Evolutionary conservation across 2,329 filamentous ascomycete species (phyloP), one percentile per base, ranked within the genome.

Genomic region (Fusarium beomiforme): DNA sequence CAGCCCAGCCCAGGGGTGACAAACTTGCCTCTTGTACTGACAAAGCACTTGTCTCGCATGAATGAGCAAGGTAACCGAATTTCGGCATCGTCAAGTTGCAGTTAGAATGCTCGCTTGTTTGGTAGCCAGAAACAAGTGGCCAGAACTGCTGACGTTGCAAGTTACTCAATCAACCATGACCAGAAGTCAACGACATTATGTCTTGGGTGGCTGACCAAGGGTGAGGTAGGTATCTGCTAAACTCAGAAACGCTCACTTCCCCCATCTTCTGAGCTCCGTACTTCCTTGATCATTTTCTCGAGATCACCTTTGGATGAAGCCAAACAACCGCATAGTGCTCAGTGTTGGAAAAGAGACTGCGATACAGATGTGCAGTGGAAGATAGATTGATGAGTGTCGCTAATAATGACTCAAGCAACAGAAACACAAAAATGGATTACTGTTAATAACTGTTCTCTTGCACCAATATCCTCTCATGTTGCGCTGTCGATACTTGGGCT

Each of bases 61-160:
- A 71, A 69, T 61, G n/a, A 49, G 51, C 36, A 53, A 58, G 29
- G 42, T 23, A 61, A 56, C 64, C 55, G 53, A 69, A 65, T 69
- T 55, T 69, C 64, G 64, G 64, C 33, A 62, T 53, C 31, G 44
- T 33, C 33, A 44, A 19, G 39, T 23, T 55, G 44, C 29, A 29
- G 11, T 29, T 29, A 46, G 24, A 12, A 47, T 47, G 21, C 37
- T 42, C 29, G 31, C 37, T 58, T 29, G 24, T 21, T 23, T 31
- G 39, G 26, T 34, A 24, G 26, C 33, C 44, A 33, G 24, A 21
- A 46, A 64, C 33, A 23, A 19, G 23, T 39, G 39, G 14, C 19
- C n/a, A 21, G n/a, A 43, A 41, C 8, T 43, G 29, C 29, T 36
- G 17, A 54, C 36, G 36, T 23, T 39, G 13, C 17, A 16, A 59